Evolutionary conservation across 208 protist genomes (phyloP), one percentile per base, ranked within the genome.

Genomic region (Angomonas deanei): DNA sequence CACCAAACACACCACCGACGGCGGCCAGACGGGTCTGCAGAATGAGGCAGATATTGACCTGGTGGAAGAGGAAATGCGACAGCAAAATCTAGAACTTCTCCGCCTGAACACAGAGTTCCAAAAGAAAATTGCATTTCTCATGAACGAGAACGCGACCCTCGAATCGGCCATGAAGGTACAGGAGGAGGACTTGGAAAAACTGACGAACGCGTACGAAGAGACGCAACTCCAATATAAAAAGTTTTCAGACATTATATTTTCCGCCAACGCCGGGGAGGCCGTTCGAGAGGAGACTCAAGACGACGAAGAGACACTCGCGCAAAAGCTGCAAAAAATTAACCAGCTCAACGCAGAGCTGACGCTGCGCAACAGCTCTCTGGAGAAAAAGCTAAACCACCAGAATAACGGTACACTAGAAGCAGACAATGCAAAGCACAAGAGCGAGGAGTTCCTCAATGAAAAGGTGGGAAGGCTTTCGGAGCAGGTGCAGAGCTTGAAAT

Each of bases 321-420:
- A 64, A 24, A 52, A 55, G 24, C 66, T 82, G 24, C 32, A 46
- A 2, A 42, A 57, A 13, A 38, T 66, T 1, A 76, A 71, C 3
- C 57, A 71, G 49, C 36, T 76, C 11, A 76, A 76, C 36, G 66
- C 68, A 31, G 70, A 78, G 28, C 56, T 78, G 15, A 59, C 63
- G 1, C 21, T 74, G n/a, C 42, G 54, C 19, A 70, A 68, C 33
- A 64, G 53, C 2, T 27, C 56, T 0, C 48, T 73, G 19, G 59
- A 70, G 28, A 71, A 63, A 28, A 36, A 31, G 33, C 2, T 64
- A 6, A 26, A 58, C 13, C 24, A 13, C 10, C 59, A 48, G n/a
- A 0, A 32, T 13, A 52, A 26, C 27, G 11, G 11, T 36, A 3
- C 24, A 2, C 39, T 70, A 10, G 32, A 27, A 13, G 38, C 50